A percentile compares a stretch with the other conserved stretches of the same genome.
Evolutionary conservation across 352 stramenopile species (phyloP).

Genomic region (Pythium monospermum): DNA sequence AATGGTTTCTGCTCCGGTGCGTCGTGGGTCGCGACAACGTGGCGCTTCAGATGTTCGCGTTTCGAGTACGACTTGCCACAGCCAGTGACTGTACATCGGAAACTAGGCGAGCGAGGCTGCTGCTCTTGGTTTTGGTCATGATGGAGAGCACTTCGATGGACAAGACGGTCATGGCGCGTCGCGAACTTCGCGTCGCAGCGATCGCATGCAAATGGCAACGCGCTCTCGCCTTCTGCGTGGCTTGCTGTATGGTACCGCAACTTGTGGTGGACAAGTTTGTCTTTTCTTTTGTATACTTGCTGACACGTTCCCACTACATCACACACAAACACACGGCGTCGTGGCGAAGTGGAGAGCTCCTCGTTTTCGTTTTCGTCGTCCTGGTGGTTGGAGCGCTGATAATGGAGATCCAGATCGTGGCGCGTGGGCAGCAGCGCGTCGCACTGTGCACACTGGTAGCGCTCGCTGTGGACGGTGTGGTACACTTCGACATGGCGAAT

Average conservation of each 20-base stretch:
- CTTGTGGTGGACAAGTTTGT: conserved; percentile 22
- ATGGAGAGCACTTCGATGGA: conserved; percentile 19
- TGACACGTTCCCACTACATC: conserved; percentile 5
- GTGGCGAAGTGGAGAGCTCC: too few species aligned
- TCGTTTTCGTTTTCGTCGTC: too few species aligned
- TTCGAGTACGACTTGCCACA: conserved; percentile 65
- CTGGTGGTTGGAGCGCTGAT: background rate
- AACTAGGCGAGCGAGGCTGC: conserved; percentile 23
- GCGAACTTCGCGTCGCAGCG: conserved; percentile 13
- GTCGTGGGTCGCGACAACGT: conserved; percentile 42
- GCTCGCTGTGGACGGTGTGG: conserved; percentile 9
- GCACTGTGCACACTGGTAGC: conserved; percentile 6
- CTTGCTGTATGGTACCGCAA: conserved; percentile 13
- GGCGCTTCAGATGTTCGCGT: conserved; percentile 53
- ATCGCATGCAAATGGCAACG: conserved; percentile 13
- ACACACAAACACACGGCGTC: conserved; percentile 9
- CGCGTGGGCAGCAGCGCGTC: conserved; percentile 7
- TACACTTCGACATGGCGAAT: conserved; percentile 15
- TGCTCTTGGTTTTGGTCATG: conserved; percentile 2
- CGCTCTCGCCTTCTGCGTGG: conserved; percentile 7
- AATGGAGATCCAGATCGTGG: conserved; percentile 11
- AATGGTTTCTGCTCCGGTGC: conserved; percentile 37
- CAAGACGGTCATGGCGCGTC: conserved; percentile 27
- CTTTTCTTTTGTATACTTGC: conserved; percentile 21
- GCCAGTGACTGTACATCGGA: conserved; percentile 30